Evolutionary conservation across 164 flowering plant species (phyloP).

Genomic region (Umbellularia californica): DNA sequence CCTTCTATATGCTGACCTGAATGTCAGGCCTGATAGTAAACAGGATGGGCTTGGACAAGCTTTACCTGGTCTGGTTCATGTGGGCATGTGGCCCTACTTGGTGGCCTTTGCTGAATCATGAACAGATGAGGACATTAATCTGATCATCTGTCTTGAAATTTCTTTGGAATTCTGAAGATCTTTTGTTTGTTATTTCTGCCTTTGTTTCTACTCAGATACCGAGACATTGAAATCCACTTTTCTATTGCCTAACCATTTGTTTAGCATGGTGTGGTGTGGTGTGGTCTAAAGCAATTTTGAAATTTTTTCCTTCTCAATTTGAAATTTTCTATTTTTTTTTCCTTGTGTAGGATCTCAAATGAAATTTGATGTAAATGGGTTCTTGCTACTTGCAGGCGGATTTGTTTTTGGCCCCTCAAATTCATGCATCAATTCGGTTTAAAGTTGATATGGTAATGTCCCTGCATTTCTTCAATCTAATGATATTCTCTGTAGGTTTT

Average conservation of each 20-base stretch:
- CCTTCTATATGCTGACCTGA: too few relatives aligned
- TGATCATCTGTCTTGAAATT: background rate
- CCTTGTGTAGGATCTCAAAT: background rate
- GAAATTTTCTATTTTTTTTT: background rate
- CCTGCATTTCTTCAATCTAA: background rate
- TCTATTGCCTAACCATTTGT: too few relatives aligned
- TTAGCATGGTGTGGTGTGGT: too few relatives aligned
- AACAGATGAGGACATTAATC: background rate
- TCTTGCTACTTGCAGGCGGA: constrained; percentile 51
- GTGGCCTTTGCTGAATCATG: background rate
- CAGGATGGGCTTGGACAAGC: background rate
- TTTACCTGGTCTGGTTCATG: background rate
- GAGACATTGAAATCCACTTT: too few relatives aligned
- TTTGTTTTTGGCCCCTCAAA: constrained; percentile 68
- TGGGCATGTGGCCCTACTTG: background rate
- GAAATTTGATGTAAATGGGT: background rate
- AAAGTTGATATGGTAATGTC: constrained; percentile 51
- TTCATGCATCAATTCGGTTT: constrained; percentile 45
- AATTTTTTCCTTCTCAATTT: background rate
- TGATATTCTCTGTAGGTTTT: background rate
- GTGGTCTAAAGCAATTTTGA: background rate
- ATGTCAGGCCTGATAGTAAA: background rate
- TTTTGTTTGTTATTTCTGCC: background rate
- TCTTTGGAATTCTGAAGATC: background rate
- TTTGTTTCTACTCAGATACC: background rate